Conservation (phyloP, 1,284 basidiomycete genomes). For the Pisolithus thermaeus region DNA sequence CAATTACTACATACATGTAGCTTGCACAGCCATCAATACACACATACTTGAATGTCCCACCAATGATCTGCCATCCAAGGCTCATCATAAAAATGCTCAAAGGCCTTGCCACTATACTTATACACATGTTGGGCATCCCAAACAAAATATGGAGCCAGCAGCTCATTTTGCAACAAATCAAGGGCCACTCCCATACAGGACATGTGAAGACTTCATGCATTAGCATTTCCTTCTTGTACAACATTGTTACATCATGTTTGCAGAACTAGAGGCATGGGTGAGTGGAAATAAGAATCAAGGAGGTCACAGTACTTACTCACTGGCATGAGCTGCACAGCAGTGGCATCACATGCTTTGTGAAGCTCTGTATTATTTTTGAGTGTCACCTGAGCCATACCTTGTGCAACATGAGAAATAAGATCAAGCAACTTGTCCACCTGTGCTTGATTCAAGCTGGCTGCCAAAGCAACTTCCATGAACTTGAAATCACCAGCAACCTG, state of each 20-base stretch:
- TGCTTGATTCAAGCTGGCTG: no score
- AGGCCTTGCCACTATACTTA: constrained; percentile 13
- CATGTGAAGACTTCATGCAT: background rate
- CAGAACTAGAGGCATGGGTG: background rate
- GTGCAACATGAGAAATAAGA: no score
- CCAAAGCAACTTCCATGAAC: no score
- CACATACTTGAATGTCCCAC: constrained; percentile 28
- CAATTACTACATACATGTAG: background rate
- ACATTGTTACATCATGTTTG: background rate
- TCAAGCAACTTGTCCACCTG: no score
- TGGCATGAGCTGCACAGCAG: no score
- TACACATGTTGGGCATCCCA: constrained; percentile 3
- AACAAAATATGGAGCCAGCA: constrained; percentile 10
- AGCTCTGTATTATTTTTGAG: no score
- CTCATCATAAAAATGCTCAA: constrained; percentile 19
- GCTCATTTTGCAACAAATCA: constrained; percentile 18
- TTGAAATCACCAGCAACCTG: no score
- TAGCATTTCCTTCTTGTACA: background rate
- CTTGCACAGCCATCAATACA: background rate
- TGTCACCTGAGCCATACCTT: no score
- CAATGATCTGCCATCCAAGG: constrained; percentile 22
- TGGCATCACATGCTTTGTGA: no score
- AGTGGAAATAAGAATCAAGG: no score
- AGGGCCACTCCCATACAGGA: constrained; percentile 24
- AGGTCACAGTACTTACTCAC: no score